Base-by-base conservation (phyloP, 2,329 filamentous ascomycete species). In the Rhynchosporium graminicola region DNA sequence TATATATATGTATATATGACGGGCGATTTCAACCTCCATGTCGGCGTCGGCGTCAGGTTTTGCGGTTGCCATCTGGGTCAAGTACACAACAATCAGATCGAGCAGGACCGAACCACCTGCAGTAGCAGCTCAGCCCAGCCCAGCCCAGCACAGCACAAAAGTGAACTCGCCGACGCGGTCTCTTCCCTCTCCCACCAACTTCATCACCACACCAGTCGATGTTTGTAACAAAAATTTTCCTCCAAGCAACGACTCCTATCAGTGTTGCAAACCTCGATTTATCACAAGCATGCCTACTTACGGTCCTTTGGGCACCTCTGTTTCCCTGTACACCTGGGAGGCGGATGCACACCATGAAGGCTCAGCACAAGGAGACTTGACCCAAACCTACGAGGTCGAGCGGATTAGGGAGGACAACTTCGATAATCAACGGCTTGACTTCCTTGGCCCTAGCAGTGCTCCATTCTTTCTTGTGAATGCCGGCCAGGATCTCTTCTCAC, bases 391-490 rank as follows among this genome's bases (percentile, higher is more conserved):
- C 20, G 28, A 45, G 29, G 31, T 62, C 40, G 63, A 65, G 31
- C 57, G 48, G 9, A 47, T 65, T 15, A 62, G 31, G 6, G 65
- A 67, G 46, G 61, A 60, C 45, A 47, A 59, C 1, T 64, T 67
- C 45, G 46, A 62, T 12, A 47, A 48, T n/a, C 28, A 31, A 36
- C 51, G 56, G 28, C 28, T 67, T 36, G 62, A 63, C 13, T 67
- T 67, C 48, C 51, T 67, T 28, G 65, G 63, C 6, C 36, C 48
- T 12, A 54, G 54, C 33, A 55, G 54, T n/a, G 43, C 45, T n/a
- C 65, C 65, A 15, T 67, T 65, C 51, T 67, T 46, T 36, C 56
- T 67, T 40, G 42, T 67, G n/a, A 65, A 65, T 13, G 65, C 63
- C 48, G 65, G 65, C 28, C 54, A 57, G n/a, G 63, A 67, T 29